These are phyloP conservation scores for Tolypocladium tundrense DNA, from an alignment of 2,329 filamentous ascomycete genomes.

Conservation along the genomic window DNA sequence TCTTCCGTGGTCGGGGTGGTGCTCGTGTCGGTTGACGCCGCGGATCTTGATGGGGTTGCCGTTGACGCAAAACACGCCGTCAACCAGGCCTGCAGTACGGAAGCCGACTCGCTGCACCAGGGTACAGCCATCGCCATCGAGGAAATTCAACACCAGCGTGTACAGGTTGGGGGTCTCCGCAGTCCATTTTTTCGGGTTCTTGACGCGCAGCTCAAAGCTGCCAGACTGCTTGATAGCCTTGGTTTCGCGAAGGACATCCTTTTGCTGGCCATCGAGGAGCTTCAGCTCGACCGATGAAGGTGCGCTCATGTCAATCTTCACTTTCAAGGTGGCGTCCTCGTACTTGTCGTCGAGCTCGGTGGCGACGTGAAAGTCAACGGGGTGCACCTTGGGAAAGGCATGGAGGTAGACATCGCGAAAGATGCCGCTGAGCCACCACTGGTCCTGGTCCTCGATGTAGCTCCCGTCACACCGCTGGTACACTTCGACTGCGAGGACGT, in stretches of 20 bases:
- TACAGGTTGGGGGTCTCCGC: slow-evolving; percentile 59
- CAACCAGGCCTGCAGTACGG: slow-evolving; percentile 48
- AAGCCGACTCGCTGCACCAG: slow-evolving; percentile 52
- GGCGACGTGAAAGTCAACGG: slow-evolving; percentile 46
- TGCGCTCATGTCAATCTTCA: slow-evolving; percentile 34
- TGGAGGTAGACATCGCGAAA: slow-evolving; percentile 60
- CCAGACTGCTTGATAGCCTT: slow-evolving; percentile 18
- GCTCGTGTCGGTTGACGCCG: slow-evolving; percentile 62
- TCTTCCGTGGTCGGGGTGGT: slow-evolving; percentile 52
- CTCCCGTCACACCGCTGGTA: slow-evolving; percentile 65
- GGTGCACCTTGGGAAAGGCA: slow-evolving; percentile 43
- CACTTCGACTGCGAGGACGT: slow-evolving; percentile 54
- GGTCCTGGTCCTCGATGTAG: slow-evolving; percentile 63
- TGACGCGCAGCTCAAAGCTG: slow-evolving; percentile 31
- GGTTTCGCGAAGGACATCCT: slow-evolving; percentile 15
- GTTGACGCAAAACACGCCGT: slow-evolving; percentile 55
- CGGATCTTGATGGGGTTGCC: slow-evolving; percentile 54
- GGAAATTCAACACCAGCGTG: slow-evolving; percentile 29
- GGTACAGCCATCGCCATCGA: slow-evolving; percentile 16
- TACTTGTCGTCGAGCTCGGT: slow-evolving; percentile 46
- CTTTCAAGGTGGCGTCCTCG: slow-evolving; percentile 37
- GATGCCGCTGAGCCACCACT: slow-evolving; percentile 60
- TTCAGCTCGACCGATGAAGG: slow-evolving; percentile 18
- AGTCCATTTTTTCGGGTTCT: slow-evolving; percentile 53
- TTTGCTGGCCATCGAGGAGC: slow-evolving; percentile 23